Conservation (phyloP, 345 rosid genomes). For the Arabidopsis thaliana region DNA sequence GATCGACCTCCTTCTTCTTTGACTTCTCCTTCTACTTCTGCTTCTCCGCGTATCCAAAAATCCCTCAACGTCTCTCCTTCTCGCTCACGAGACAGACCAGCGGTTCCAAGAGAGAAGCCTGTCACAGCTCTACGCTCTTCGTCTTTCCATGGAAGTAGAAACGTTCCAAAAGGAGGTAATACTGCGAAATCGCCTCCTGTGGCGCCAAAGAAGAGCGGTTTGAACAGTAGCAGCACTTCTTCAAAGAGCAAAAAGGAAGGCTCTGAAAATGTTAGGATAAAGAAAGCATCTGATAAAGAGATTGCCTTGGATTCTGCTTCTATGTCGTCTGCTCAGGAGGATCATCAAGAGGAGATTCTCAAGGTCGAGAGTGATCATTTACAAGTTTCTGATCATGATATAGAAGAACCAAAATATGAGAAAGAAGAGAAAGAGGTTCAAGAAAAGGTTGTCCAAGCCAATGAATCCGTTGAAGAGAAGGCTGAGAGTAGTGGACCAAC, state of each 20-base stretch:
- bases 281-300: conserved; percentile 36
- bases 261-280: not conserved
- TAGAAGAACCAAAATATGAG: conserved; percentile 36
- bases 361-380: conserved; percentile 40
- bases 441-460: conserved; percentile 28
- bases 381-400: conserved; percentile 15
- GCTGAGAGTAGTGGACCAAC: conserved; percentile 10
- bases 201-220: conserved; percentile 38
- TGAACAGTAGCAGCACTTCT: conserved; percentile 32
- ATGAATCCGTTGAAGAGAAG: conserved; percentile 44
- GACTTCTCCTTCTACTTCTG: conserved; percentile 52
- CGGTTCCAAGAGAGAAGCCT: conserved; percentile 48
- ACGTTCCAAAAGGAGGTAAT: conserved; percentile 39
- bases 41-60: conserved; percentile 45
- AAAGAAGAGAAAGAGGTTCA: conserved; percentile 37
- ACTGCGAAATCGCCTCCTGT: conserved; percentile 42
- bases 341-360: conserved; percentile 42
- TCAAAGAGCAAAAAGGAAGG: conserved; percentile 31
- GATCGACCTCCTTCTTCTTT: conserved; percentile 65
- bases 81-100: conserved; percentile 43
- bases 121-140: conserved; percentile 43
- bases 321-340: conserved; percentile 32
- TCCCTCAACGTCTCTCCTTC: conserved; percentile 50
- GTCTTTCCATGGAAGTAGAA: conserved; percentile 49
- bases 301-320: conserved; percentile 30